Conservation (phyloP, 2,329 filamentous ascomycete genomes). For the Trichophyton benhamiae region DNA sequence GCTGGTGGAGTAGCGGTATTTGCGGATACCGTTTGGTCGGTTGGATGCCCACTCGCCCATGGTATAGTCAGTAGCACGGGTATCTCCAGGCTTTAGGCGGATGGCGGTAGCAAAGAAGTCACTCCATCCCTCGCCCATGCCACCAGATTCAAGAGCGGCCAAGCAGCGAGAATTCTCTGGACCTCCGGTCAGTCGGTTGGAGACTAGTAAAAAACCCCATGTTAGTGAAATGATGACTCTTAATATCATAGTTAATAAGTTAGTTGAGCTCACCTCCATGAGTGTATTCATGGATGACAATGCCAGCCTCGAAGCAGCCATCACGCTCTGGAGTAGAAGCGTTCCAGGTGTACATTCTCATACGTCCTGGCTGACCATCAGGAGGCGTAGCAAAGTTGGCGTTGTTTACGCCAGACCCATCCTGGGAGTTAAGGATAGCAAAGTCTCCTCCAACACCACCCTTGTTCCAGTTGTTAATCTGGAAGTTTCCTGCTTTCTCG, state of each 20-base stretch:
- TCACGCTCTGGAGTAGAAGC: constrained; percentile 8
- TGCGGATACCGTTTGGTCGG: constrained; percentile 7
- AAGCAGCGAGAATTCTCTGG: constrained; percentile 10
- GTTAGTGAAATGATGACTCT: background rate
- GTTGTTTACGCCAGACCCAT: constrained; percentile 11
- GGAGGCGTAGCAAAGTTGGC: constrained; percentile 13
- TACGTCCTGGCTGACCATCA: constrained; percentile 12
- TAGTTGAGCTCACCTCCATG: constrained; percentile 10
- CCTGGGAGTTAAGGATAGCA: constrained; percentile 11
- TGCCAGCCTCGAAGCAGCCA: constrained; percentile 11
- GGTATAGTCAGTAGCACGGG: constrained; percentile 9
- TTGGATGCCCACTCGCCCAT: constrained; percentile 10
- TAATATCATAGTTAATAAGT: background rate
- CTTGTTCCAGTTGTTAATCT: constrained; percentile 9
- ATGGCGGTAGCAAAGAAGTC: constrained; percentile 11
- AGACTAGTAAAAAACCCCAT: constrained; percentile 3
- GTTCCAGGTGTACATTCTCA: constrained; percentile 13
- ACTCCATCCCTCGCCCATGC: constrained; percentile 13
- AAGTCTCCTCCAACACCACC: constrained; percentile 11
- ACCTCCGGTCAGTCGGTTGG: constrained; percentile 11
- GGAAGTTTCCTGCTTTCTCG: constrained; percentile 11
- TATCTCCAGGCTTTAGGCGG: constrained; percentile 8
- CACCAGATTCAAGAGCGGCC: constrained; percentile 9
- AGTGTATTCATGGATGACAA: constrained; percentile 12
- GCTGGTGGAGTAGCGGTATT: constrained; percentile 10